Evolutionary conservation across 2,329 filamentous ascomycete species (phyloP).

Genomic region (Leptographium radiaticola): DNA sequence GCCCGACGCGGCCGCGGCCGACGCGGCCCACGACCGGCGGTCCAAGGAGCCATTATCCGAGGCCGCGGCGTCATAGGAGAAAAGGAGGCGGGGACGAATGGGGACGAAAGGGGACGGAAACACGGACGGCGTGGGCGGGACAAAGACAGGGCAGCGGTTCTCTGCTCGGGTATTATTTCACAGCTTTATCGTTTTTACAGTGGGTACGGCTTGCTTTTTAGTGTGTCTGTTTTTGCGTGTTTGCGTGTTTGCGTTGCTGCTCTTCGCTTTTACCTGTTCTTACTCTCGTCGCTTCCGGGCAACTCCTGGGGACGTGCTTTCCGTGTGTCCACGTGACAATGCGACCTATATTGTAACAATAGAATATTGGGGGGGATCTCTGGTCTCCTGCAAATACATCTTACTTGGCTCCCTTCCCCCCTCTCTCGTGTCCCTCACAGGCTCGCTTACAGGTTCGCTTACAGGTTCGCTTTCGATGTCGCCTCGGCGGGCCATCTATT

Average conservation of each 20-base stretch:
- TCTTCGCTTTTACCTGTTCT: background rate
- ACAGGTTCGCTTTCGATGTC: background rate
- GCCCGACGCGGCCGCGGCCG: background rate
- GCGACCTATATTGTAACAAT: too few relatives aligned
- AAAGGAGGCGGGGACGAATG: too few relatives aligned
- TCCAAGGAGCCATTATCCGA: background rate
- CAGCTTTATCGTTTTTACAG: too few relatives aligned
- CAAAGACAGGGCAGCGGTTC: background rate
- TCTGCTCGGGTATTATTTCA: background rate
- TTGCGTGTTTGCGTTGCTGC: too few relatives aligned
- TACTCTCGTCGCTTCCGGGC: too few relatives aligned
- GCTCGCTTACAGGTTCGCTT: background rate
- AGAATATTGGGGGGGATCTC: too few relatives aligned
- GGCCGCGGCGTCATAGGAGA: background rate
- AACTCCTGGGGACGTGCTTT: too few relatives aligned
- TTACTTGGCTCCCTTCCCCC: background rate
- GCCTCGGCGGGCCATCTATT: background rate
- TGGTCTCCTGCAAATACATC: too few relatives aligned
- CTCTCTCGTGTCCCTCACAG: background rate
- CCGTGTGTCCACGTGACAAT: too few relatives aligned
- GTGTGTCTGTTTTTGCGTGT: background rate
- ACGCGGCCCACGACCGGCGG: background rate
- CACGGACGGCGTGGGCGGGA: background rate
- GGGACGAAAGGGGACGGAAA: constrained; percentile 4
- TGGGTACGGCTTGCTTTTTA: background rate